These are phyloP conservation scores for Vitis riparia DNA, from an alignment of 164 flowering plant species.

Conservation along the genomic window DNA sequence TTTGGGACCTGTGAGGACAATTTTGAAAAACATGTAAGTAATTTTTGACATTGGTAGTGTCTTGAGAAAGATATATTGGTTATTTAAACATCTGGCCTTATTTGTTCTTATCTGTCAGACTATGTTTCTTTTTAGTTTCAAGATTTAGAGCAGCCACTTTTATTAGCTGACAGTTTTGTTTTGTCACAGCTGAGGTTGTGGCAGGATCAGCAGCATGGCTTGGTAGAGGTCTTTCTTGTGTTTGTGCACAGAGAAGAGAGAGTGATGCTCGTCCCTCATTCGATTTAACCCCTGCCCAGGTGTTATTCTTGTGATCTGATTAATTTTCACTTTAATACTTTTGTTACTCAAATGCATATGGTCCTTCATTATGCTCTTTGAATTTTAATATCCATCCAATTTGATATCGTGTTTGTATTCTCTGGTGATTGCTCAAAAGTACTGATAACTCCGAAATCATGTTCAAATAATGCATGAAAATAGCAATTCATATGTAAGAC, in stretches of 20 bases:
- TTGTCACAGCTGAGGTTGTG: slow-evolving; percentile 87
- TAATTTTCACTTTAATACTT: not conserved
- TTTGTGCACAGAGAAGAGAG: slow-evolving; percentile 95
- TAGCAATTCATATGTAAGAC: too few relatives aligned
- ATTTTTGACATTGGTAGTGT: not conserved
- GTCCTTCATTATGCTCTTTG: not conserved
- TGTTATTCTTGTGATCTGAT: slow-evolving; percentile 17
- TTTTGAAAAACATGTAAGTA: not conserved
- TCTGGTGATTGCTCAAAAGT: too few relatives aligned
- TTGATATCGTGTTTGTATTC: not conserved
- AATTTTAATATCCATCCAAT: not conserved
- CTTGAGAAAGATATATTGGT: not conserved
- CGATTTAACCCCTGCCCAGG: slow-evolving; percentile 92
- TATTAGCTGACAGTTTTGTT: slow-evolving; percentile 17
- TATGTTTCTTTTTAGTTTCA: not conserved
- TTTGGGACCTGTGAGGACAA: not conserved
- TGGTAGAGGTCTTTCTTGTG: slow-evolving; percentile 98
- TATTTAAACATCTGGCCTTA: too few relatives aligned
- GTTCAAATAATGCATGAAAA: too few relatives aligned
- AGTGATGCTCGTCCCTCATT: slow-evolving; percentile 86
- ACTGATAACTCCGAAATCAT: too few relatives aligned
- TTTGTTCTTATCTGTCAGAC: not conserved
- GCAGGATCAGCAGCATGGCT: slow-evolving; percentile 99
- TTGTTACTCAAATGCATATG: not conserved
- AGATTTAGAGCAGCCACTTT: slow-evolving; percentile 13